Evolutionary conservation across 163 green algal species (phyloP).

Genomic region (Dunaliella salina): DNA sequence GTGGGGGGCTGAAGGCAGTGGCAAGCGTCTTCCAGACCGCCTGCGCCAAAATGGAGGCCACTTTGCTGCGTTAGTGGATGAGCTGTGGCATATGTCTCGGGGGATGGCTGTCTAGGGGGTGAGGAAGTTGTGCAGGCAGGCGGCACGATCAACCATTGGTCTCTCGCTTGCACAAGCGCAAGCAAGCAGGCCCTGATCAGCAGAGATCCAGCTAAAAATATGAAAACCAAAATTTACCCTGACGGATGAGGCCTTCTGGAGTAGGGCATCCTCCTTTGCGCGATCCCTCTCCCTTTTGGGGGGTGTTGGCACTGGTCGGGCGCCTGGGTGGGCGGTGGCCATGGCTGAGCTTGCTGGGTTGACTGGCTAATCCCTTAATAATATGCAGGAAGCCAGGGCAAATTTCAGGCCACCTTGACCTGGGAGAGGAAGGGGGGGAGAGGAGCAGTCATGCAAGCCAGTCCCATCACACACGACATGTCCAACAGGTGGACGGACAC

Average conservation of each 20-base stretch:
- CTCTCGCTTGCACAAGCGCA: neutral
- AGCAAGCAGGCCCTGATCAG: neutral
- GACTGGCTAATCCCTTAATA: no score
- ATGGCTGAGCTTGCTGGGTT: neutral
- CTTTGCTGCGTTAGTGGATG: no score
- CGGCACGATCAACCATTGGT: neutral
- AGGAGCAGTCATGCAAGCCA: no score
- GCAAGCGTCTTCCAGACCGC: slow-evolving; percentile 28
- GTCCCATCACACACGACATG: no score
- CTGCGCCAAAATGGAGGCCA: neutral
- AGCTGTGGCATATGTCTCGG: no score
- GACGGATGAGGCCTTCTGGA: slow-evolving; percentile 20
- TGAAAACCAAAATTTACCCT: slow-evolving; percentile 12
- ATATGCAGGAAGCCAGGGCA: no score
- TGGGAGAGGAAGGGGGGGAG: no score
- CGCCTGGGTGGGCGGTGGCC: neutral
- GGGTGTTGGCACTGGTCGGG: neutral
- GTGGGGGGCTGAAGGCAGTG: slow-evolving; percentile 22
- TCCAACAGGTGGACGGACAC: no score
- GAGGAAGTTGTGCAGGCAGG: neutral
- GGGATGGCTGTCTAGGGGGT: neutral
- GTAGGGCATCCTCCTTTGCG: slow-evolving; percentile 28
- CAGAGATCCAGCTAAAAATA: neutral
- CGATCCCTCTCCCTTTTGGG: slow-evolving; percentile 14
- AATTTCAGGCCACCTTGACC: no score